phyloP scores from a whole-genome alignment of 2,329 filamentous ascomycete species.

The Curvularia verruculosa region DNA sequence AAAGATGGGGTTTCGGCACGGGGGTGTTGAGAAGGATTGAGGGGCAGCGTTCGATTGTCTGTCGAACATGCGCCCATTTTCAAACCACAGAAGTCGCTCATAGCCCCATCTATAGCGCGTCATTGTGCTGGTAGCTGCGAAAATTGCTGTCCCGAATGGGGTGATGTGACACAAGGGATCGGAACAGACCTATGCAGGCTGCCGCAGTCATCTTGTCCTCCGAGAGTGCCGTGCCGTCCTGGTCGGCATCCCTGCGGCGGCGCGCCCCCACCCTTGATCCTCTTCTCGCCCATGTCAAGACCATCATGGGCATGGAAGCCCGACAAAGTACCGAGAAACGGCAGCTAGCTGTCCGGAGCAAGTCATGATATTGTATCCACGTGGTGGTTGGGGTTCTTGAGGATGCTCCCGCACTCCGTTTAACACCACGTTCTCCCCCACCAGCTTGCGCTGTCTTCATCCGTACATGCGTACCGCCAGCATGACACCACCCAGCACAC shows the following conservation, averaged over 20 bases:
- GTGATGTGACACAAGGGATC: slow-evolving; percentile 31
- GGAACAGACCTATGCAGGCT: slow-evolving; percentile 12
- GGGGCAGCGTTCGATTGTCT: slow-evolving; percentile 27
- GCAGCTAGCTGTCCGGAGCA: background rate
- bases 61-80: slow-evolving; percentile 36
- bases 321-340: background rate
- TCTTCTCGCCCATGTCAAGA: background rate
- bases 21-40: slow-evolving; percentile 18
- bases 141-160: slow-evolving; percentile 33
- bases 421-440: background rate
- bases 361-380: background rate
- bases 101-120: slow-evolving; percentile 14
- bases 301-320: background rate
- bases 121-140: slow-evolving; percentile 13
- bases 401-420: background rate
- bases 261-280: slow-evolving; percentile 32
- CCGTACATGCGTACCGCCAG: background rate
- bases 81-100: slow-evolving; percentile 20
- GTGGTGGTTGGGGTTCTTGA: background rate
- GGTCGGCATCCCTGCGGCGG: slow-evolving; percentile 14
- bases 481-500: slow-evolving; percentile 22
- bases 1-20: slow-evolving; percentile 32
- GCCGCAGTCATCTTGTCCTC: slow-evolving; percentile 16
- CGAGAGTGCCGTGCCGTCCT: slow-evolving; percentile 16
- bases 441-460: background rate